Evolutionary conservation across 176 grass and related monocot species (phyloP), one percentile per base, ranked within the genome.

Genomic region (Saccharum spontaneum): DNA sequence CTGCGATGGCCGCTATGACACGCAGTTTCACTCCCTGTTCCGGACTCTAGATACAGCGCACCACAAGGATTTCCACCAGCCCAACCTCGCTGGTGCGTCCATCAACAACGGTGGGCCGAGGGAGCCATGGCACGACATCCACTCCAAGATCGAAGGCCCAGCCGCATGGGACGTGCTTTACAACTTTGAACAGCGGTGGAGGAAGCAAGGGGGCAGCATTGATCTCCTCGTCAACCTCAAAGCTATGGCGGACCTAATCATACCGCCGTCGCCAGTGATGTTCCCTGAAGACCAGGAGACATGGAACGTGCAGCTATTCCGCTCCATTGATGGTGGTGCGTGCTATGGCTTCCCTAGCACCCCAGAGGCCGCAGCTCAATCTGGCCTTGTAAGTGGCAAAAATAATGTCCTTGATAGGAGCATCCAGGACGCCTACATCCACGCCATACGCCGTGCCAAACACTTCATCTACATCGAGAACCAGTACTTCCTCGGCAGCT

Each of bases 121-220:
- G 69, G 96, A 98, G 41, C 91, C 96, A 5, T 98, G 95, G 95
- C 95, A 98, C 22, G 95, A 93, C 72, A 90, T 98, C n/a, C 95
- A 98, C 31, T 57, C 90, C 65, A 87, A 89, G 26, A 83, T 95
- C 30, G 93, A 98, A 90, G 96, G 93, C 17, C 93, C 93, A 0
- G 82, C 90, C 1, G 96, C 96, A 1, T 98, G 96, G 96, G 96
- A 95, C 13, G 88, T 94, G 37, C 86, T 98, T 11, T 94, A 87
- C 89, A 98, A 98, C 74, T 98, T 98, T 45, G 91, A 98, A 65
- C 96, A 98, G 83, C 49, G 96, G 24, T 95, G 96, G 96, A 85
- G 86, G 71, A 98, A 88, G 78, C 96, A 98, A 73, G 93, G 95
- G 0, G 87, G 80, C 9, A 79, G 48, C 43, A 84, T 50, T 11